A percentile compares a stretch with the other conserved stretches of the same genome.
These are phyloP conservation scores for Fusarium bactridioides DNA, from an alignment of 2,329 filamentous ascomycete genomes.

Conservation along the genomic window DNA sequence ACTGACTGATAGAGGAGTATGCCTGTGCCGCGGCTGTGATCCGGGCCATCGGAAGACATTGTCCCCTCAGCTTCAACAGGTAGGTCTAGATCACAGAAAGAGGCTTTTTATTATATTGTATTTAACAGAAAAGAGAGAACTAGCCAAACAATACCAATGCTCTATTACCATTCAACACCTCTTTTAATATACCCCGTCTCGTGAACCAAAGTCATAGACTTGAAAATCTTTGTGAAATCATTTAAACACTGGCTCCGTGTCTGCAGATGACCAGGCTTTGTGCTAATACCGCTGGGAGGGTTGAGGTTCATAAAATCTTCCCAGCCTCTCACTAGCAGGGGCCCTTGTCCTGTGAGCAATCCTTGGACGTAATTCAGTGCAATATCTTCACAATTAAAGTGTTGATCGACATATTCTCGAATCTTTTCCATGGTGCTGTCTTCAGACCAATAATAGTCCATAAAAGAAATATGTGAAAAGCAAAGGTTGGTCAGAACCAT, in stretches of 20 bases:
- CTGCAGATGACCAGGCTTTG: neutral
- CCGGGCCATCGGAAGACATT: neutral
- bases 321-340: neutral
- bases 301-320: neutral
- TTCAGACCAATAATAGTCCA: neutral
- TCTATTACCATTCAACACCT: neutral
- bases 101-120: neutral
- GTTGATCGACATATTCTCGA: neutral
- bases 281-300: neutral
- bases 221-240: neutral
- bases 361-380: neutral
- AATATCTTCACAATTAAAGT: neutral
- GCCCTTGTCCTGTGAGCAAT: neutral
- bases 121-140: neutral
- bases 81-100: neutral
- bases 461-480: neutral
- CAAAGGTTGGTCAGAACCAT: neutral
- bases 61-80: neutral
- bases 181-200: neutral
- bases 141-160: neutral
- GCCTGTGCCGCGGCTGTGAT: neutral
- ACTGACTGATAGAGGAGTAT: neutral
- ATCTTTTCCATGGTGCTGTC: neutral
- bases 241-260: neutral
- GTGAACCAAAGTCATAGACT: neutral